Evolutionary conservation across 2,329 filamentous ascomycete species (phyloP).

Genomic region (Cordyceps fumosorosea): DNA sequence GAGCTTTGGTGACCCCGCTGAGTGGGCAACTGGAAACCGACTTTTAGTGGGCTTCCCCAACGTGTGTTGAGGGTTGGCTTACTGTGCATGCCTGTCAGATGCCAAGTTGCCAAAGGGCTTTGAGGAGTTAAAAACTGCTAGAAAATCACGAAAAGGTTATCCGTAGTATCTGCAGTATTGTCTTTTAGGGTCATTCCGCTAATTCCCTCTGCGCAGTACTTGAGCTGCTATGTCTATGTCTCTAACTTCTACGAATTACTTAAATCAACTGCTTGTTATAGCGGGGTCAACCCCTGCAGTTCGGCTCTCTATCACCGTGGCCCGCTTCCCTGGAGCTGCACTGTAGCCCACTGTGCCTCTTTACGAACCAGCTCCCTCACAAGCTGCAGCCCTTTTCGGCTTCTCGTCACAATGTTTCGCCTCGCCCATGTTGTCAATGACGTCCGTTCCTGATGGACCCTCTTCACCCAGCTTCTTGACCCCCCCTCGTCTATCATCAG

Average conservation of each 20-base stretch:
- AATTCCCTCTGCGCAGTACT: too few relatives aligned
- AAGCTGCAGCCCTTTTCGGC: neutral
- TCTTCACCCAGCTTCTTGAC: neutral
- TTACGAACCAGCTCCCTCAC: neutral
- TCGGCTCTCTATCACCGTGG: too few relatives aligned
- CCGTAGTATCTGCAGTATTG: neutral
- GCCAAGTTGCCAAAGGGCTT: neutral
- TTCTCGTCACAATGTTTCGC: neutral
- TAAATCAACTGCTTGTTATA: too few relatives aligned
- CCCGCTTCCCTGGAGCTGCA: too few relatives aligned
- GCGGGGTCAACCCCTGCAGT: too few relatives aligned
- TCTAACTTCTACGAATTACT: too few relatives aligned
- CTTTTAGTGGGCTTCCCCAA: conserved; percentile 17
- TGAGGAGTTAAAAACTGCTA: neutral
- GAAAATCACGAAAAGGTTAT: neutral
- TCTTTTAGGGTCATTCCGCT: neutral
- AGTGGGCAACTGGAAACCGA: neutral
- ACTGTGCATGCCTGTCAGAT: neutral
- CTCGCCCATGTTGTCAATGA: neutral
- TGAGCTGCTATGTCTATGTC: too few relatives aligned
- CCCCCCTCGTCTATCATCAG: neutral
- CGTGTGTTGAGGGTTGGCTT: neutral
- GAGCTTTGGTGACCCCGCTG: neutral
- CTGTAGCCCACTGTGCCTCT: too few relatives aligned
- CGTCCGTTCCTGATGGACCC: neutral